These are phyloP conservation scores for Hortiboletus campestris DNA, from an alignment of 768 basidiomycete genomes.

Conservation along the genomic window DNA sequence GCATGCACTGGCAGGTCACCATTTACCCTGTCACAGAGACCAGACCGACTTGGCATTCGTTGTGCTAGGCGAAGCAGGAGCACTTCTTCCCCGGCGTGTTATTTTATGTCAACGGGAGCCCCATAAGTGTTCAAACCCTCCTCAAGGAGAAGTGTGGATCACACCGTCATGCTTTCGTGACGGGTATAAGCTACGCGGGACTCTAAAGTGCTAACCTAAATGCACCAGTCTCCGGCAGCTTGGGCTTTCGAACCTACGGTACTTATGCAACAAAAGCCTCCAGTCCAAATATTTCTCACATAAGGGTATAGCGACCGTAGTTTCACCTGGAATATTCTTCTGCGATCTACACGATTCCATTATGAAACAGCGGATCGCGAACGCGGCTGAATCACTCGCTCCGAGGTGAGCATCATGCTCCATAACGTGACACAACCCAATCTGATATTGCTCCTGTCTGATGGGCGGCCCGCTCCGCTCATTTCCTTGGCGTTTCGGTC, in stretches of 20 bases:
- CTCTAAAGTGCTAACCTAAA: background rate
- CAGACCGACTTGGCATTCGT: background rate
- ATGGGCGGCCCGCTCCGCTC: background rate
- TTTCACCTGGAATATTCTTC: background rate
- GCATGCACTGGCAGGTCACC: background rate
- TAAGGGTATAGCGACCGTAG: background rate
- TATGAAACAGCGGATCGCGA: slow-evolving; percentile 16
- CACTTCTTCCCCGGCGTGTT: background rate
- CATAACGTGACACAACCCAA: background rate
- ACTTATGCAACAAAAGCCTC: background rate
- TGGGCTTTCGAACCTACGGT: background rate
- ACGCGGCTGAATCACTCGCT: background rate
- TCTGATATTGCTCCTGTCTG: background rate
- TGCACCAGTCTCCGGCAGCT: background rate
- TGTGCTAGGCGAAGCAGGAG: background rate
- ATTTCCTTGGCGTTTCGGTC: slow-evolving; percentile 30
- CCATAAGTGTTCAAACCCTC: background rate
- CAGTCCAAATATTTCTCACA: background rate
- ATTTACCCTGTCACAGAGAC: background rate
- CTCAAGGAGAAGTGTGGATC: background rate
- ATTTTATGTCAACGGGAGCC: background rate
- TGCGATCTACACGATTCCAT: background rate
- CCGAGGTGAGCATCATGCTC: background rate
- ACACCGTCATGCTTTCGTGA: background rate
- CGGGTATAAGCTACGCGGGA: background rate